Evolutionary conservation across 768 basidiomycete genomes (phyloP).

Genomic region (Gymnopilus dilepis): DNA sequence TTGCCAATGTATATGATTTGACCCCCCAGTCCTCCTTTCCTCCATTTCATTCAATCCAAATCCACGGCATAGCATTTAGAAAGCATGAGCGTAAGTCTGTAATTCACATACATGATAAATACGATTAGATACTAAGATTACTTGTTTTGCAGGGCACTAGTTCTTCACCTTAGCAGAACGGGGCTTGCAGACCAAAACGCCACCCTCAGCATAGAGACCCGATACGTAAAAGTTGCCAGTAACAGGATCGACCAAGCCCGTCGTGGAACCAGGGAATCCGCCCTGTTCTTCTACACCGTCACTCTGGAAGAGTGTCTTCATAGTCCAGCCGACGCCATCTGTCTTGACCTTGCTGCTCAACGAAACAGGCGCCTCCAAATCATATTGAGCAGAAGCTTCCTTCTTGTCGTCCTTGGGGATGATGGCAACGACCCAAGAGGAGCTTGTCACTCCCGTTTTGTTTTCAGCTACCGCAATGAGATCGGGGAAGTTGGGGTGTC

Average conservation of each 20-base stretch:
- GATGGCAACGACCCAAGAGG: slow-evolving; percentile 67
- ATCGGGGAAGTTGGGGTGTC: slow-evolving; percentile 68
- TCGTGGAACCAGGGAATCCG: slow-evolving; percentile 58
- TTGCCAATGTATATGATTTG: slow-evolving; percentile 18
- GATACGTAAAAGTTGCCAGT: slow-evolving; percentile 56
- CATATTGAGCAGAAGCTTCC: slow-evolving; percentile 32
- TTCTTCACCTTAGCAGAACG: slow-evolving; percentile 13
- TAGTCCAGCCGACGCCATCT: slow-evolving; percentile 38
- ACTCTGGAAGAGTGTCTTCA: slow-evolving; percentile 77
- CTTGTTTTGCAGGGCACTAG: background rate
- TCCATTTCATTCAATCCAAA: background rate
- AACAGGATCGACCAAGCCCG: slow-evolving; percentile 54
- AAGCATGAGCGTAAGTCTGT: background rate
- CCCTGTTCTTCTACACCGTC: slow-evolving; percentile 49
- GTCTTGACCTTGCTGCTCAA: slow-evolving; percentile 45
- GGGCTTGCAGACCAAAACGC: slow-evolving; percentile 54
- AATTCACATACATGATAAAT: background rate
- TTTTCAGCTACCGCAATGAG: slow-evolving; percentile 51
- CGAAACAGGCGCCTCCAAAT: slow-evolving; percentile 53
- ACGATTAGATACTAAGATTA: slow-evolving; percentile 1
- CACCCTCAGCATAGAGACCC: slow-evolving; percentile 62
- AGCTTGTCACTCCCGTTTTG: slow-evolving; percentile 42
- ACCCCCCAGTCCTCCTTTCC: background rate
- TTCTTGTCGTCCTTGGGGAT: slow-evolving; percentile 29
- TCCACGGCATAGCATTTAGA: background rate